These are phyloP conservation scores for Beauveria sp. DNA, from an alignment of 2,329 filamentous ascomycete species.

Conservation along the genomic window DNA sequence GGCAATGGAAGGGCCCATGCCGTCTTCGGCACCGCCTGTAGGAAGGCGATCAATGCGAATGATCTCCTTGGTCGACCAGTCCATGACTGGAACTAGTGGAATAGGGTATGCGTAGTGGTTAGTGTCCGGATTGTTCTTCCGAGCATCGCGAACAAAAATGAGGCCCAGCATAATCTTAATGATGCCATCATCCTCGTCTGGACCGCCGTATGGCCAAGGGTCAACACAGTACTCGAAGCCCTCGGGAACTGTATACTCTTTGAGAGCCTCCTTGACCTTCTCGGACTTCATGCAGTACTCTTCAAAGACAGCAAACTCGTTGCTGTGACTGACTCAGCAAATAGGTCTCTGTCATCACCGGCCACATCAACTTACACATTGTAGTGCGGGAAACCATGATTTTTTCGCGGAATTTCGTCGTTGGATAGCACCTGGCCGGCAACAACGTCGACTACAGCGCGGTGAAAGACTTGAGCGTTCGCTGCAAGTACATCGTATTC, in stretches of 20 bases:
- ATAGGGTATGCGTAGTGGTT: constrained; percentile 58
- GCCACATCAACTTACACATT: constrained; percentile 19
- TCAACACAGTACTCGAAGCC: constrained; percentile 37
- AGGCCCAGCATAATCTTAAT: constrained; percentile 42
- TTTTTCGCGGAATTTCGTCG: constrained; percentile 15
- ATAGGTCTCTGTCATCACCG: not conserved
- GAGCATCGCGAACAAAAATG: constrained; percentile 37
- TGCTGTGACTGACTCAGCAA: constrained; percentile 16
- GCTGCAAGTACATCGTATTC: constrained; percentile 33
- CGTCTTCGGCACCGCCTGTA: constrained; percentile 37
- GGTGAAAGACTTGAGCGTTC: constrained; percentile 25
- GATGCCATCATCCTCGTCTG: constrained; percentile 29
- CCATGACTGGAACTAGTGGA: constrained; percentile 52
- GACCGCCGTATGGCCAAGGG: constrained; percentile 61
- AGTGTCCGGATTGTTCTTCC: constrained; percentile 41
- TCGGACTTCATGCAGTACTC: constrained; percentile 34
- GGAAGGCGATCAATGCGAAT: constrained; percentile 51
- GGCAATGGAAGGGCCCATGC: constrained; percentile 28
- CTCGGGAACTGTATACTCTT: constrained; percentile 38
- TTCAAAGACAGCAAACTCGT: constrained; percentile 33
- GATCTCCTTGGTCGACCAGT: constrained; percentile 45
- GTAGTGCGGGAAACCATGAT: constrained; percentile 29
- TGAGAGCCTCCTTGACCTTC: constrained; percentile 38
- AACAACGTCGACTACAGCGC: constrained; percentile 31
- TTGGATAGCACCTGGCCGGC: constrained; percentile 22